Base-by-base conservation (phyloP, 2,329 filamentous ascomycete species). In the Penicillium griseofulvum region DNA sequence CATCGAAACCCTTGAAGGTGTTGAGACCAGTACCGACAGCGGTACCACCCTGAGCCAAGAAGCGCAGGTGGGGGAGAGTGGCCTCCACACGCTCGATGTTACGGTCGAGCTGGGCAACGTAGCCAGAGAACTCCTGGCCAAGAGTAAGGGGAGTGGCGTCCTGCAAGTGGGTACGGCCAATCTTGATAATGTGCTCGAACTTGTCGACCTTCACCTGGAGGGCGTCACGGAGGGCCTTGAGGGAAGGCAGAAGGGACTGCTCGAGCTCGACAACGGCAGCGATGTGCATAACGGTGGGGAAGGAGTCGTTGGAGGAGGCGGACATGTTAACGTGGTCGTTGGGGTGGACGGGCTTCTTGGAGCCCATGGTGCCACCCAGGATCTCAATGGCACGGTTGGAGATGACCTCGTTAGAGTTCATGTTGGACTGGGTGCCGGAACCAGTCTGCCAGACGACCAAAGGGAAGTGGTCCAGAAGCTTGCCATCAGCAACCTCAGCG, bases 321-420 rank as follows among this genome's bases (percentile, higher is more conserved):
- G 90, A 95, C 86, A 96, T 96, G 85, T 99, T 99, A 77, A 99
- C 94, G 76, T 99, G 94, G 81, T 99, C 94, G 79, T 97, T 99
- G 70, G 94, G 94, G 80, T 99, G 94, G 62, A 99, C 94, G 28
- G 94, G 94, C 82, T 95, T 96, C 87, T 97, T 97, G 84, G 82
- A 87, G 67, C 94, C 94, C 90, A 91, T 96, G 64, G 83, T 83
- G 68, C 94, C 94, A 67, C 94, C 94, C 51, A 97, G 84, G 62
- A 97, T 96, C 82, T 97, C 93, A 76, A 97, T 97, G 63, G 94
- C 94, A 64, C 94, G 90, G 85, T 97, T 99, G 63, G 93, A 97
- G 77, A 99, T 97, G 77, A 99, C 94, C 77, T 99, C 94, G 81
- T 99, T 99, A 74, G 93, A 92, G 81, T 99, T 99, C 94, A 97